Evolutionary conservation across 495 filamentous ascomycete species (phyloP).

Genomic region (Baudoinia panamericana): DNA sequence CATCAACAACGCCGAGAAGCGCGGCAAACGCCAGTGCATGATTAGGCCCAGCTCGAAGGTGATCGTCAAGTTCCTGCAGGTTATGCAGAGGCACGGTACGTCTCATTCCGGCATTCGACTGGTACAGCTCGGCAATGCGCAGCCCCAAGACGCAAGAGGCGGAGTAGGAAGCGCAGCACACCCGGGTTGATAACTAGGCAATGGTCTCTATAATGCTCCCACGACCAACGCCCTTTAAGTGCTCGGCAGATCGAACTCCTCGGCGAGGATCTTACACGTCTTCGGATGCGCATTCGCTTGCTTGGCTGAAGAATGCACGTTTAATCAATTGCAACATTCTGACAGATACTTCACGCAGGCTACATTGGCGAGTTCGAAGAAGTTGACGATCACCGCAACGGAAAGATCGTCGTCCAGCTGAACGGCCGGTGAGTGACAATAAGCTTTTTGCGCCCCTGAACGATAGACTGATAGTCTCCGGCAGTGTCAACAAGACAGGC

Average conservation of each 20-base stretch:
- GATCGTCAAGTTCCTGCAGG: conserved; percentile 95
- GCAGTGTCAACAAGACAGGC: conserved; percentile 92
- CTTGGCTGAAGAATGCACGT: conserved; percentile 61
- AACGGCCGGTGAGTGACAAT: conserved; percentile 49
- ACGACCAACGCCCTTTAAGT: conserved; percentile 99
- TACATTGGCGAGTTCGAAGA: conserved; percentile 99
- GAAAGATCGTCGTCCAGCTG: conserved; percentile 95
- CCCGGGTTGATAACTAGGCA: conserved; percentile 99
- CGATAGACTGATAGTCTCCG: conserved; percentile 7
- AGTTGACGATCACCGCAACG: conserved; percentile 96
- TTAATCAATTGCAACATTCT: conserved; percentile 85
- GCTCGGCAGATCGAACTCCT: conserved; percentile 71
- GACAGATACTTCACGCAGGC: conserved; percentile 46
- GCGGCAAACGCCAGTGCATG: conserved; percentile 93
- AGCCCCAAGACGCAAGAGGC: conserved; percentile 4
- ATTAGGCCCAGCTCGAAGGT: conserved; percentile 97
- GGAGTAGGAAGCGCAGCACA: not conserved
- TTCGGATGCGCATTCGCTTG: conserved; percentile 47
- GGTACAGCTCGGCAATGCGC: too few species aligned
- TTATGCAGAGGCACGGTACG: conserved; percentile 99
- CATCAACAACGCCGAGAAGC: conserved; percentile 99
- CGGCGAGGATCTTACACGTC: conserved; percentile 92
- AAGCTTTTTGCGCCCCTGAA: not conserved
- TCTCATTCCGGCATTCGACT: too few species aligned
- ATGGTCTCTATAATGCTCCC: conserved; percentile 54